Percentiles rank a stretch among this genome's conserved stretches.
Evolutionary conservation across 2,329 filamentous ascomycete species (phyloP).

Genomic region (Colletotrichum tropicale): DNA sequence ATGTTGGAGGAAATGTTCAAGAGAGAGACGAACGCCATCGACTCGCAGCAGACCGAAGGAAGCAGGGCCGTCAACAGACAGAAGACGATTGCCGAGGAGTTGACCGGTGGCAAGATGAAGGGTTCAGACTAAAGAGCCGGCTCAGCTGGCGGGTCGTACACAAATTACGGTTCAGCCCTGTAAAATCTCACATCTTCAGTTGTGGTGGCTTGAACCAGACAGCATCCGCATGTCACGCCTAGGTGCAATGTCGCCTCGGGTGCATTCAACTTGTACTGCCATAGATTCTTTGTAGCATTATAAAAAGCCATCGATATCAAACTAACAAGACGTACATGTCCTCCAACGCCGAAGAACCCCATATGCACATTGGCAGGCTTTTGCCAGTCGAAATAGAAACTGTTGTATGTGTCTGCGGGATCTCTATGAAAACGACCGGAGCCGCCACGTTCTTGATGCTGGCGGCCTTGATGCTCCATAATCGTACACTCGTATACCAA

Average conservation of each 20-base stretch:
- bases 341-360: slow-evolving; percentile 7
- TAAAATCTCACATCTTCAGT: not conserved
- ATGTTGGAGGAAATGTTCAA: slow-evolving; percentile 46
- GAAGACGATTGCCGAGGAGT: slow-evolving; percentile 61
- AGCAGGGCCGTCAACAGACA: slow-evolving; percentile 55
- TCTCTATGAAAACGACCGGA: slow-evolving; percentile 15
- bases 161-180: not conserved
- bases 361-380: slow-evolving; percentile 12
- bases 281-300: slow-evolving; percentile 21
- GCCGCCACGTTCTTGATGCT: not conserved
- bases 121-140: not conserved
- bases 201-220: not conserved
- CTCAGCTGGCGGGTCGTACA: not conserved
- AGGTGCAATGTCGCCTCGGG: not conserved
- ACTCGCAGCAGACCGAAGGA: slow-evolving; percentile 36
- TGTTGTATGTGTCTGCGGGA: slow-evolving; percentile 5
- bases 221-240: not conserved
- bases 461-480: not conserved
- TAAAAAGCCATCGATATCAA: slow-evolving; percentile 14
- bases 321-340: not conserved
- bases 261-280: slow-evolving; percentile 13
- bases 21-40: slow-evolving; percentile 9
- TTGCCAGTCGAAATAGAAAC: slow-evolving; percentile 2
- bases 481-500: slow-evolving; percentile 15
- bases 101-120: slow-evolving; percentile 64